These are phyloP conservation scores for Daedalea quercina DNA, from an alignment of 768 basidiomycete species.

Conservation along the genomic window DNA sequence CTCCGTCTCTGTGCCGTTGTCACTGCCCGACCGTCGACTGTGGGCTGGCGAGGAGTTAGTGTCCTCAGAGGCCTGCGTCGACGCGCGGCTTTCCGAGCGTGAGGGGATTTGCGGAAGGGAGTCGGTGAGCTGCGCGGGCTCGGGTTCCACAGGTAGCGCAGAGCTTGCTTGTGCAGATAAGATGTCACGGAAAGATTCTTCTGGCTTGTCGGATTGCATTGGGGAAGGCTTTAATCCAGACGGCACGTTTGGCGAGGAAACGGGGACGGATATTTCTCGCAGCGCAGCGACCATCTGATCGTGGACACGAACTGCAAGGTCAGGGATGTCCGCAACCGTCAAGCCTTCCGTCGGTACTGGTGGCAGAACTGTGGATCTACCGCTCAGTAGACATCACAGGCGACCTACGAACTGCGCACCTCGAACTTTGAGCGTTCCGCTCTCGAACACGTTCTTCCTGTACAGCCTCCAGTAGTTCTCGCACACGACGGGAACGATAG, in stretches of 20 bases:
- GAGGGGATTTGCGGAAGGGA: constrained; percentile 5
- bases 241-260: constrained; percentile 22
- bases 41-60: constrained; percentile 17
- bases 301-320: constrained; percentile 60
- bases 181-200: not conserved
- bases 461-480: constrained; percentile 94
- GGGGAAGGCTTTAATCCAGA: constrained; percentile 5
- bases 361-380: constrained; percentile 64
- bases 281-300: constrained; percentile 76
- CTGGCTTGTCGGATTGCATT: not conserved
- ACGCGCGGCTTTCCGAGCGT: constrained; percentile 22
- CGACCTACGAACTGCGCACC: constrained; percentile 39
- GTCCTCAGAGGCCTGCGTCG: constrained; percentile 23
- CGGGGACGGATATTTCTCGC: constrained; percentile 64
- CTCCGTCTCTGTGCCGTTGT: constrained; percentile 69
- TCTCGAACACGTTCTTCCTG: constrained; percentile 66
- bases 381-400: not conserved
- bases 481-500: constrained; percentile 85
- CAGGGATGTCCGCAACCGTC: constrained; percentile 60
- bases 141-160: constrained; percentile 4
- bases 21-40: constrained; percentile 43
- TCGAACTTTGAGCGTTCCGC: constrained; percentile 73
- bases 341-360: constrained; percentile 75
- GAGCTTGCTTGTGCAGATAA: constrained; percentile 1
- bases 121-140: not conserved